phyloP scores from a whole-genome alignment of 176 grass and related monocot genomes.

The Zea luxurians region DNA sequence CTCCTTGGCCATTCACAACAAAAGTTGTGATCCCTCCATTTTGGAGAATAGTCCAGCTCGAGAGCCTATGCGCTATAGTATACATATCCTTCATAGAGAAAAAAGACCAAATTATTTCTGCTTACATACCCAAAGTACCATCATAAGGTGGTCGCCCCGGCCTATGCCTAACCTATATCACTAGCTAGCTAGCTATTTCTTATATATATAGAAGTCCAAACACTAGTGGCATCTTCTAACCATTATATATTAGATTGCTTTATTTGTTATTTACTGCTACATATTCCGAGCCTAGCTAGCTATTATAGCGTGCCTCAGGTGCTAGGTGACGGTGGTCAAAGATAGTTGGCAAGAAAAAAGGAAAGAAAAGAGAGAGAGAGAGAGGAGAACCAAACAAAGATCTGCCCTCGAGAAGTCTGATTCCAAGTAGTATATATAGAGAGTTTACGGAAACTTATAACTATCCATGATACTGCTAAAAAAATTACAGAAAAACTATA shows the following conservation, averaged over 20 bases:
- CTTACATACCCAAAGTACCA: too few relatives aligned
- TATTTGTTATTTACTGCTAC: not conserved
- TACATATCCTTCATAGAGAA: too few relatives aligned
- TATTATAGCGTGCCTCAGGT: not conserved
- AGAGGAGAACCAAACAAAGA: conserved; percentile 30
- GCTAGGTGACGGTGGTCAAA: conserved; percentile 38
- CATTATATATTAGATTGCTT: not conserved
- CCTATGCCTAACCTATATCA: too few relatives aligned
- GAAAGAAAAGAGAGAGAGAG: not conserved
- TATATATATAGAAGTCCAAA: not conserved
- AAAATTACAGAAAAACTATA: conserved; percentile 23
- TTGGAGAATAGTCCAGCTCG: too few relatives aligned
- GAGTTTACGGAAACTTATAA: conserved; percentile 29
- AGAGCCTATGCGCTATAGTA: too few relatives aligned
- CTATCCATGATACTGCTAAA: conserved; percentile 10
- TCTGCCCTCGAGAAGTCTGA: conserved; percentile 29
- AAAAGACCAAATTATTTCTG: too few relatives aligned
- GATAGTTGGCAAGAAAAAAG: conserved; percentile 21
- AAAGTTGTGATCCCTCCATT: too few relatives aligned
- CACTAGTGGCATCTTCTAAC: not conserved
- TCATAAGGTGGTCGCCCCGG: too few relatives aligned
- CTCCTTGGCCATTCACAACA: too few relatives aligned
- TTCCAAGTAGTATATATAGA: not conserved
- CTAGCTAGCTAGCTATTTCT: not conserved
- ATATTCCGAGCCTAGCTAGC: not conserved